A percentile compares a stretch with the other conserved stretches of the same genome.
These are phyloP conservation scores for Gossypium davidsonii DNA, from an alignment of 441 rosid species.

Conservation along the genomic window DNA sequence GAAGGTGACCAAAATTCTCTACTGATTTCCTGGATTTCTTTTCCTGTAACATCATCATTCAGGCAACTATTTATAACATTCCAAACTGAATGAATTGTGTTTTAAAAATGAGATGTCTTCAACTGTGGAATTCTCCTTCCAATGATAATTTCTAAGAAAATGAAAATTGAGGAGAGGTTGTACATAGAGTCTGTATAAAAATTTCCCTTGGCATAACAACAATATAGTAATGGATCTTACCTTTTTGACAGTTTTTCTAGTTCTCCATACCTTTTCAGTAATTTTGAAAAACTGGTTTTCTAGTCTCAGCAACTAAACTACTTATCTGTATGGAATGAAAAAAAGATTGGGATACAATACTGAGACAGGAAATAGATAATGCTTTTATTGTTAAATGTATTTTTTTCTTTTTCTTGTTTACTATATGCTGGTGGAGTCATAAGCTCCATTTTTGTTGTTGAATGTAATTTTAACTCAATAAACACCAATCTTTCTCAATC, in stretches of 20 bases:
- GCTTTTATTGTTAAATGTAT: not conserved
- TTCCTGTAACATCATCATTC: not conserved
- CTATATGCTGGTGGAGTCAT: not conserved
- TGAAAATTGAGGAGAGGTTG: not conserved
- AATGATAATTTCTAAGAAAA: not conserved
- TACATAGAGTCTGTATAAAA: not conserved
- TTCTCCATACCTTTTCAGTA: not conserved
- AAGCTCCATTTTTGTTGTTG: not conserved
- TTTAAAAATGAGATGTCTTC: not conserved
- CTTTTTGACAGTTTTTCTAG: not conserved
- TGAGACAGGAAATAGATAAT: not conserved
- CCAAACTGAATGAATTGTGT: not conserved
- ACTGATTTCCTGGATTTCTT: not conserved
- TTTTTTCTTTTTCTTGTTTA: not conserved
- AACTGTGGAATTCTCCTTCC: not conserved
- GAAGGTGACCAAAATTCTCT: constrained; percentile 43
- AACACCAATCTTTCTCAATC: not conserved
- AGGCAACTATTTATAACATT: not conserved
- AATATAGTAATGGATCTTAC: not conserved
- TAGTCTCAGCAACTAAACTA: not conserved
- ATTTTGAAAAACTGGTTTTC: not conserved
- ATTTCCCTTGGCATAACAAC: not conserved
- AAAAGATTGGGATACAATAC: not conserved
- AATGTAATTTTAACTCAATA: not conserved
- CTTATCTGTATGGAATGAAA: not conserved